Percentiles rank a stretch among this genome's conserved stretches.
phyloP scores from a whole-genome alignment of 2,329 filamentous ascomycete species.

The Rutstroemia sydowiana region DNA sequence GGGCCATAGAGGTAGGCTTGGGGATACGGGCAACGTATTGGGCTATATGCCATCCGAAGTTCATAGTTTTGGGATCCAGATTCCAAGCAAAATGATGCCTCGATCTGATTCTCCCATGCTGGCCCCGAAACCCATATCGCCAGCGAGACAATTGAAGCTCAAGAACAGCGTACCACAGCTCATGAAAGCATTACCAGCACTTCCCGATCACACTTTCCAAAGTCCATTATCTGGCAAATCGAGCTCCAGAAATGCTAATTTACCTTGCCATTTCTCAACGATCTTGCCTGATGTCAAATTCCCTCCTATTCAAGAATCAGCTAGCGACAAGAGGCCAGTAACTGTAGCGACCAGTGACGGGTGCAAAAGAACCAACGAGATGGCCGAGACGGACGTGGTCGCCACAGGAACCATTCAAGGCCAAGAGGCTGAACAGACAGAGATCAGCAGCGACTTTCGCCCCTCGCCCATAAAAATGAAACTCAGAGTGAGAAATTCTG shows the following conservation, averaged over 20 bases:
- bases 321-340: neutral
- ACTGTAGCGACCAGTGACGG: neutral
- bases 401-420: neutral
- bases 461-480: slow-evolving; percentile 21
- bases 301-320: neutral
- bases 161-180: slow-evolving; percentile 30
- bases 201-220: slow-evolving; percentile 17
- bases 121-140: slow-evolving; percentile 30
- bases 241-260: neutral
- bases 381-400: neutral
- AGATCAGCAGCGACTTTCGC: neutral
- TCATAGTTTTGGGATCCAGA: slow-evolving; percentile 18
- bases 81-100: slow-evolving; percentile 18
- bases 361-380: neutral
- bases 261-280: slow-evolving; percentile 12
- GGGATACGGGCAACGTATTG: slow-evolving; percentile 2
- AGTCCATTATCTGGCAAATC: slow-evolving; percentile 1
- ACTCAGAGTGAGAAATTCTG: slow-evolving; percentile 9
- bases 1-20: neutral
- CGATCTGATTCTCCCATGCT: slow-evolving; percentile 27
- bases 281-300: slow-evolving; percentile 1
- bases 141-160: slow-evolving; percentile 27
- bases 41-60: slow-evolving; percentile 7
- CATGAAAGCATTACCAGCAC: slow-evolving; percentile 30
- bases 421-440: neutral